Evolutionary conservation across 306 rosid genomes (phyloP).

Genomic region (Pterocarpus macrocarpus): DNA sequence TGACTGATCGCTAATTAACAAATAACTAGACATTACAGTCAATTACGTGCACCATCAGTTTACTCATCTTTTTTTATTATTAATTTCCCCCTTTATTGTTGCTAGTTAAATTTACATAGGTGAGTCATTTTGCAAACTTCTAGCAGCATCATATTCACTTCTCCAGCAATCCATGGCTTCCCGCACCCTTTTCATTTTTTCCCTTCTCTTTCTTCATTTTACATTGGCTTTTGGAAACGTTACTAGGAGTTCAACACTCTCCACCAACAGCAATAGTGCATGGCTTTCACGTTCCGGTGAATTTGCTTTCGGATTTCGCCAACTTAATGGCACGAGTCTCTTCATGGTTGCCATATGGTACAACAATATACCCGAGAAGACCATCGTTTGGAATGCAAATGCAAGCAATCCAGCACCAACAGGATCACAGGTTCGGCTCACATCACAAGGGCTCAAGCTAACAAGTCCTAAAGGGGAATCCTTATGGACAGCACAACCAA

Average conservation of each 20-base stretch:
- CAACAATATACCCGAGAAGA: slow-evolving; percentile 50
- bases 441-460: slow-evolving; percentile 45
- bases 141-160: neutral
- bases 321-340: slow-evolving; percentile 4
- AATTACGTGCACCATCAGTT: slow-evolving; percentile 7
- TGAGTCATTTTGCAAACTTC: neutral
- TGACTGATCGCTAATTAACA: neutral
- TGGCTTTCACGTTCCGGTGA: slow-evolving; percentile 56
- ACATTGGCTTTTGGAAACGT: slow-evolving; percentile 28
- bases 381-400: slow-evolving; percentile 60
- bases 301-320: slow-evolving; percentile 68
- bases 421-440: slow-evolving; percentile 52
- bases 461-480: slow-evolving; percentile 33
- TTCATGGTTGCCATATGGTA: slow-evolving; percentile 67
- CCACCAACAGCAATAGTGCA: slow-evolving; percentile 27
- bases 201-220: slow-evolving; percentile 11
- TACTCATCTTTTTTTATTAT: neutral
- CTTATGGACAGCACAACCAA: slow-evolving; percentile 37
- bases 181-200: neutral
- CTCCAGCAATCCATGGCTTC: slow-evolving; percentile 25
- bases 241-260: neutral
- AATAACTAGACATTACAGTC: neutral
- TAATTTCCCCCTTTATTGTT: neutral
- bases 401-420: slow-evolving; percentile 25
- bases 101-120: neutral